These are phyloP conservation scores for Acanthamoeba triangularis DNA, from an alignment of 208 protist genomes.

Conservation along the genomic window DNA sequence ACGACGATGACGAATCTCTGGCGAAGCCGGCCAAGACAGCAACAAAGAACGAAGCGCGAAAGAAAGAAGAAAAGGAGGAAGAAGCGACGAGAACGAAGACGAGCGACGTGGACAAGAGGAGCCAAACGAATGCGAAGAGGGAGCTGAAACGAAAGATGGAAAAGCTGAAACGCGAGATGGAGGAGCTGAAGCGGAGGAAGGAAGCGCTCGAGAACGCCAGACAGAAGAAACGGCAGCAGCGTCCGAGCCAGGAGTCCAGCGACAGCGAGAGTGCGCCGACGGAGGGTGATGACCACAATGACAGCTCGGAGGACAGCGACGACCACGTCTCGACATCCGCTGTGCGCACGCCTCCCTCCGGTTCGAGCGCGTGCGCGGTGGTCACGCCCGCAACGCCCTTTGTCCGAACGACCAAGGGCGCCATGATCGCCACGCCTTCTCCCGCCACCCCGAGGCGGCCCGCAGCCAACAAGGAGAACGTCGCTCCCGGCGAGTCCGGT, in stretches of 20 bases:
- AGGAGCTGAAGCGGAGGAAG: slow-evolving; percentile 37
- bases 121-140: not conserved
- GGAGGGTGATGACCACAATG: not conserved
- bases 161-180: not conserved
- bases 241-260: not conserved
- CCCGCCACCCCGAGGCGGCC: slow-evolving; percentile 3
- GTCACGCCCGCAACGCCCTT: not conserved
- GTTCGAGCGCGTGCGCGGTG: not conserved
- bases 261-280: not conserved
- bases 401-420: not conserved
- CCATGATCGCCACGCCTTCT: slow-evolving; percentile 51
- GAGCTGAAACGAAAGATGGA: not conserved
- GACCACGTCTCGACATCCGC: not conserved
- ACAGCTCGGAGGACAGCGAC: not conserved
- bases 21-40: not conserved
- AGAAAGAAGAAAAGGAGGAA: not conserved
- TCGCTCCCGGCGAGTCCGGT: not conserved
- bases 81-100: not conserved
- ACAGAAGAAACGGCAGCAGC: not conserved
- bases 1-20: not conserved
- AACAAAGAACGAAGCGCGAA: not conserved
- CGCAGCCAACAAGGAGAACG: not conserved
- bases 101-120: not conserved
- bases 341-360: not conserved
- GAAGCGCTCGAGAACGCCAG: slow-evolving; percentile 30